Percentiles rank a stretch among this genome's conserved stretches.
Evolutionary conservation across 192 early-diverging fungal species (phyloP).

Genomic region (Coemansia javaensis): DNA sequence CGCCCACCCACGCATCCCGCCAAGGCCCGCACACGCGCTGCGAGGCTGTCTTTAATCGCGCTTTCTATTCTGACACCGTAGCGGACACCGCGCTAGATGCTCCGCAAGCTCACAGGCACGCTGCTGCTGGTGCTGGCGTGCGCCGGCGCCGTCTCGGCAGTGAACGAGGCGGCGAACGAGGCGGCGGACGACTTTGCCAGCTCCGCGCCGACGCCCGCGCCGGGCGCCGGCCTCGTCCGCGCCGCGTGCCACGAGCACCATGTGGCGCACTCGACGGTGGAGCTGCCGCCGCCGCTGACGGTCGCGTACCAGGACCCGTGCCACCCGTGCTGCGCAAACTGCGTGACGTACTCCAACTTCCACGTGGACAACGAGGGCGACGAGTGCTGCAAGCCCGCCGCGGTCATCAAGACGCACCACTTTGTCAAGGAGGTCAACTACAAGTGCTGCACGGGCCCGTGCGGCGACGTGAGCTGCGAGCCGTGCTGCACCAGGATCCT

Average conservation of each 20-base stretch:
- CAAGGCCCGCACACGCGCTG: too few species aligned
- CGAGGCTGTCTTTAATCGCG: too few species aligned
- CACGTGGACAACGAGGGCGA: slow-evolving; percentile 44
- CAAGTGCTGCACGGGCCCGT: slow-evolving; percentile 51
- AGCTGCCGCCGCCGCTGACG: slow-evolving; percentile 39
- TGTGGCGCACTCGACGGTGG: slow-evolving; percentile 14
- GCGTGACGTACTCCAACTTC: slow-evolving; percentile 42
- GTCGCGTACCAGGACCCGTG: slow-evolving; percentile 46
- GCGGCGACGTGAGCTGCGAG: slow-evolving; percentile 46
- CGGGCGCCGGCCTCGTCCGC: slow-evolving; percentile 3
- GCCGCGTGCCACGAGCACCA: slow-evolving; percentile 6
- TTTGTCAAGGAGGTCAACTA: slow-evolving; percentile 51
- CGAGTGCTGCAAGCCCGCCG: slow-evolving; percentile 48
- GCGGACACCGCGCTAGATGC: slow-evolving; percentile 6
- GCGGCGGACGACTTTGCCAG: slow-evolving; percentile 9
- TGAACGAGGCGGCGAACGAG: too few species aligned
- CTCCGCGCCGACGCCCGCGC: slow-evolving; percentile 14
- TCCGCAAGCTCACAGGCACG: slow-evolving; percentile 16
- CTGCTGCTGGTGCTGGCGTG: slow-evolving; percentile 16
- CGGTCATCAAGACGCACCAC: slow-evolving; percentile 47
- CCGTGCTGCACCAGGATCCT: slow-evolving; percentile 50
- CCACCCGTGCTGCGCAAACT: slow-evolving; percentile 48
- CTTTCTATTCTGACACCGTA: too few species aligned
- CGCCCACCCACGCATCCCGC: too few species aligned
- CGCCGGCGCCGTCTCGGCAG: slow-evolving; percentile 7